Conservation (phyloP, 441 rosid genomes). For the Arabidopsis lyrata region DNA sequence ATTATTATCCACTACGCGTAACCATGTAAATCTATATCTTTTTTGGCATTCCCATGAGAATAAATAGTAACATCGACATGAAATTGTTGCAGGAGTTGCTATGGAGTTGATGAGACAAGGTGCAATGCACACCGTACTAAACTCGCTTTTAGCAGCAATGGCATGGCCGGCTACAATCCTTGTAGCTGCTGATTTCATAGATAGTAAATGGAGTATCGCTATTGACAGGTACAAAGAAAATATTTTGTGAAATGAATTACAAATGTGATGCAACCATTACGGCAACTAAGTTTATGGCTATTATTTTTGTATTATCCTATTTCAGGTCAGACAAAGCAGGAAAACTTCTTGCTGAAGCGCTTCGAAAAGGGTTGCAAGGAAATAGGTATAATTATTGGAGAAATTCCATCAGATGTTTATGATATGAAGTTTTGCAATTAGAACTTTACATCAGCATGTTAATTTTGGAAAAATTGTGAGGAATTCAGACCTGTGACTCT, state of each 20-base stretch:
- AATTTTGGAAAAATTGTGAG: neutral
- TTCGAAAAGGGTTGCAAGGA: constrained; percentile 85
- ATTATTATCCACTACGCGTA: constrained; percentile 14
- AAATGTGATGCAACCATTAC: constrained; percentile 12
- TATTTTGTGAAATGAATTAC: neutral
- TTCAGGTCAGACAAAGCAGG: constrained; percentile 93
- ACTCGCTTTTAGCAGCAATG: constrained; percentile 74
- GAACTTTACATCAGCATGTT: neutral
- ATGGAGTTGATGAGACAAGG: constrained; percentile 86
- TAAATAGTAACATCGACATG: constrained; percentile 25
- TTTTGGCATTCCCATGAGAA: neutral
- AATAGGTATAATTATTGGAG: constrained; percentile 61
- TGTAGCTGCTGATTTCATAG: constrained; percentile 80
- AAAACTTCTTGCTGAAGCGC: constrained; percentile 82
- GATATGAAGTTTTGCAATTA: neutral
- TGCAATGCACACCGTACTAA: constrained; percentile 86
- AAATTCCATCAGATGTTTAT: neutral
- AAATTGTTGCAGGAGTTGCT: constrained; percentile 63
- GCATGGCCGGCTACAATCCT: constrained; percentile 84
- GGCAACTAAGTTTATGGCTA: constrained; percentile 6
- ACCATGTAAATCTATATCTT: neutral
- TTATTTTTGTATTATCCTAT: neutral
- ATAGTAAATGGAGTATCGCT: constrained; percentile 88
- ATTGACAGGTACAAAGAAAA: constrained; percentile 68
- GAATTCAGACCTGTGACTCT: constrained; percentile 86